phyloP scores from a whole-genome alignment of 257 asterid genomes.

The Solanum ahanhuiri region DNA sequence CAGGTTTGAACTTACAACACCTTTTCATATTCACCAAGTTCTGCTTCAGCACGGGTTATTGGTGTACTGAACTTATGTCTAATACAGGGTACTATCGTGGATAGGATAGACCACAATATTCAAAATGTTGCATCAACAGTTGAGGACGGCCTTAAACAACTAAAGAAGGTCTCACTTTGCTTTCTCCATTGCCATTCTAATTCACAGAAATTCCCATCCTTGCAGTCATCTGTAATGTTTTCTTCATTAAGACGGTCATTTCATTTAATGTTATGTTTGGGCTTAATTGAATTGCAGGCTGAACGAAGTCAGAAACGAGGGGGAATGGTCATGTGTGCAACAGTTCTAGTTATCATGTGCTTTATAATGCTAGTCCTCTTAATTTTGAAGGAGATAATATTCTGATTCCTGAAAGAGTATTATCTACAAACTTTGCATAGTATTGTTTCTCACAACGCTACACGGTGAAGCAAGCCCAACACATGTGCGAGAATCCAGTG shows the following conservation, averaged over 20 bases:
- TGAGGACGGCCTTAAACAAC: constrained; percentile 94
- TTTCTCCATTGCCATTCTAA: not conserved
- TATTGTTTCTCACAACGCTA: not conserved
- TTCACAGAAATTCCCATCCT: not conserved
- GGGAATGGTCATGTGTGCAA: constrained; percentile 95
- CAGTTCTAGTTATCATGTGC: constrained; percentile 84
- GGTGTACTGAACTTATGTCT: not conserved
- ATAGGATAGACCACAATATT: constrained; percentile 88
- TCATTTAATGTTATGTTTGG: not conserved
- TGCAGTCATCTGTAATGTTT: not conserved
- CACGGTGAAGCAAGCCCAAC: not conserved
- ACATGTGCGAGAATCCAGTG: not conserved
- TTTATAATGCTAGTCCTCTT: constrained; percentile 82
- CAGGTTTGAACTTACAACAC: constrained; percentile 50
- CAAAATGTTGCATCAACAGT: constrained; percentile 92
- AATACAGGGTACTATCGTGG: constrained; percentile 94
- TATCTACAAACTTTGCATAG: not conserved
- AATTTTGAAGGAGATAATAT: constrained; percentile 65
- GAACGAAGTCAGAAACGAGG: constrained; percentile 88
- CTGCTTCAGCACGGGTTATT: not conserved
- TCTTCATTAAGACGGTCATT: not conserved
- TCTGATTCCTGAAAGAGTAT: constrained; percentile 20
- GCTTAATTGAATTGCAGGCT: constrained; percentile 51
- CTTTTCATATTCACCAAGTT: not conserved
- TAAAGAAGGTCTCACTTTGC: constrained; percentile 53